Base-by-base conservation (phyloP, 1,139 yeast species). In the Yamadazyma diddensiae region DNA sequence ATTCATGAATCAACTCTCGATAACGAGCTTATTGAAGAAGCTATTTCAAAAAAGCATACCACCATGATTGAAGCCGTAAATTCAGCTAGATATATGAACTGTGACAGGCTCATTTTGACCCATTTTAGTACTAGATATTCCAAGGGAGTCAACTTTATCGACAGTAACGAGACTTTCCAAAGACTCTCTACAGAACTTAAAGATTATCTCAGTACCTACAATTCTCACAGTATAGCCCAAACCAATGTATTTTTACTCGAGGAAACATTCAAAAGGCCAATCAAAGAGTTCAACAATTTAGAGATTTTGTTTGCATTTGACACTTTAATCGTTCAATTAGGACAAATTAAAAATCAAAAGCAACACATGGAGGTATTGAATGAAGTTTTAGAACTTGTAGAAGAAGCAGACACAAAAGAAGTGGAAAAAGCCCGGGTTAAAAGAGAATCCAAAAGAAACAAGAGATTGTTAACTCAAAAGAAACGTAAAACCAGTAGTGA, bases 1-100 rank as follows among this genome's bases (percentile, higher is more conserved):
- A 80, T 92, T 30, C 99, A 92, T 53, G 99, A 92, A 54, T 90
- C 97, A 0, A 86, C 98, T 0, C 73, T 90, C 41, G 97, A 86
- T 38, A 85, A 86, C 50, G 86, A 75, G 24, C 67, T 87, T 34
- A 64, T 72, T n/a, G 81, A 76, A 37, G 97, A 90, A 53, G 98
- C 98, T 0, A 61, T 75, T 18, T 72, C 77, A 24, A 92, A 92
- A 55, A 76, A 79, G 39, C 99, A 92, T 52, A 79, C 95, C n/a
- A 92, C 98, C 0, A 77, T 88, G 46, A 75, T 84, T 18, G 97
- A 92, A 53, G 97, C 98, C 0, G 66, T 90, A 15, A 66, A 65
- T 10, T 79, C 90, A 4, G 77, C 87, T 1, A 66, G 71, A 37
- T 58, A 64, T 25, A 90, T 92, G 97, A 62, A 72, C 18, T 88